Evolutionary conservation across 2,329 filamentous ascomycete genomes (phyloP), one percentile per base, ranked within the genome.

Genomic region (Cladosporium sp.): DNA sequence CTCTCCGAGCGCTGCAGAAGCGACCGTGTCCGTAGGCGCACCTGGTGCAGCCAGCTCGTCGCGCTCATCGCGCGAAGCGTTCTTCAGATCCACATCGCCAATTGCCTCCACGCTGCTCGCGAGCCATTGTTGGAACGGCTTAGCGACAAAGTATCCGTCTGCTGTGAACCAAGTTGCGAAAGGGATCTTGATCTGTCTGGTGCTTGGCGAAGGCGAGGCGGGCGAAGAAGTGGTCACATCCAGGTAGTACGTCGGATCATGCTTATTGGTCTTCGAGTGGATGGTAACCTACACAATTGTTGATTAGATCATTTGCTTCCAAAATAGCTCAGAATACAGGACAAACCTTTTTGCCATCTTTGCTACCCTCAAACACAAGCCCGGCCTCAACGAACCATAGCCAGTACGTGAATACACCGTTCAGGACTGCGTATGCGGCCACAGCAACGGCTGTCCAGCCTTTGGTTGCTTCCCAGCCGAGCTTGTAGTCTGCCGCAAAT

Each of bases 401-500:
- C 94, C 94, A 99, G 66, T 85, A 83, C 36, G 90, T 92, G 66
- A 97, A 81, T 2, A 82, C 78, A 28, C 82, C 80, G 71, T 97
- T 97, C 51, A 99, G 76, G 2, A 89, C 53, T 40, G 90, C 86
- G 77, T 99, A 99, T 15, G 87, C 70, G 10, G 81, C 80, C 4
- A 97, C 93, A 3, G 94, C 93, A 37, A 80, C 82, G 3, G 89
- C 82, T 0, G 93, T 95, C 77, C 86, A 93, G 62, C 81, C 77
- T 74, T 94, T 95, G 17, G 92, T 96, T 60, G 76, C 79, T 62
- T 96, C 90, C 81, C 94, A 97, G 66, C 92, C 93, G 48, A 91
- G 80, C 70, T 90, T 90, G 78, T 91, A 96, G 80, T 99, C 94
- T 77, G 91, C 92, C 61, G 84, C 85, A 79, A 97, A 97, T 67